Evolutionary conservation across 2,329 filamentous ascomycete genomes (phyloP), one percentile per base, ranked within the genome.

Genomic region (Ophiocordyceps camponoti-leonardi): DNA sequence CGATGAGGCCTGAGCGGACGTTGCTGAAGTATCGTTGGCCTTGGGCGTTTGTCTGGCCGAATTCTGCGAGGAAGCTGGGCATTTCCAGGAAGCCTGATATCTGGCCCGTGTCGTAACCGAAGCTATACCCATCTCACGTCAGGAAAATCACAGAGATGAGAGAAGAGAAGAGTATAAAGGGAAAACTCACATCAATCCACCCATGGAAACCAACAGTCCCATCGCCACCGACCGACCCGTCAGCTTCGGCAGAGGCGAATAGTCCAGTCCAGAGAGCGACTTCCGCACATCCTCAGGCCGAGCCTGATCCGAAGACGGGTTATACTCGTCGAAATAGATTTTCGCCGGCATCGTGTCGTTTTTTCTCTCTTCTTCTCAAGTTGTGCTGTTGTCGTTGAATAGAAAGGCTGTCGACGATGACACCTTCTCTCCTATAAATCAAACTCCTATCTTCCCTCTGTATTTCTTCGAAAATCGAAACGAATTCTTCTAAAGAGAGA

Each of bases 31-130:
- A 51, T 50, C 67, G 65, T 1, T 53, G 51, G 43, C 66, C 67
- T 31, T 63, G 52, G 19, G 55, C 47, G 5, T 63, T 56, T 40
- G 55, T 51, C 31, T 68, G 56, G 23, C 72, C 73, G 52, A 81
- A 81, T 33, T 75, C 71, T 4, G 53, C 48, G 28, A 65, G 60
- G 50, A 71, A 81, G 56, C 81, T 69, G 3, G 59, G 42, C 75
- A 80, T 79, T 45, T 67, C 59, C 50, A 81, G 71, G 59, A 78
- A 79, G 45, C 77, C 77, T 6, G 67, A 74, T 40, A 76, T 74
- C 52, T 78, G 73, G 61, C 75, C 75, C 16, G 68, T 73, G 45
- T 73, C 69, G 47, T 70, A 70, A 10, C 67, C 63, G 43, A 67
- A 63, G 33, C 59, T 61, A 40, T 3, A 19, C 16, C 3, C 6